Conservation (phyloP, 352 stramenopile species). For the Aphanomyces cochlioides region DNA sequence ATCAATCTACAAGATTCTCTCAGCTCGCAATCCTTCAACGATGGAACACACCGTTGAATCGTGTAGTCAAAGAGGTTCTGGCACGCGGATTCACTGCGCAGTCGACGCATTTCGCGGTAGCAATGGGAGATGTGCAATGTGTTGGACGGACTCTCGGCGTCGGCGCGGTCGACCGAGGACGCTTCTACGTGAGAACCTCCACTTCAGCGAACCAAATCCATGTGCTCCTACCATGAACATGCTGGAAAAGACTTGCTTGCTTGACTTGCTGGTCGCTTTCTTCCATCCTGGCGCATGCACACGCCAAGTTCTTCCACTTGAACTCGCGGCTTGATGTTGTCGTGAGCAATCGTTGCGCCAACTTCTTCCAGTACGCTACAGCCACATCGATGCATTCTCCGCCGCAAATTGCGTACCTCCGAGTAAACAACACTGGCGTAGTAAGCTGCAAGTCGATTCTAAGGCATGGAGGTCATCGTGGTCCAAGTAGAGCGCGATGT, state of each 20-base stretch:
- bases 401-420: not conserved
- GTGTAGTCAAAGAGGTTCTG: constrained; percentile 20
- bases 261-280: not conserved
- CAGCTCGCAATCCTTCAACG: no score
- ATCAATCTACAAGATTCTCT: constrained; percentile 48
- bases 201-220: not conserved
- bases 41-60: constrained; percentile 22
- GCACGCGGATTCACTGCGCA: constrained; percentile 14
- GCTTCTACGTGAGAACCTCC: not conserved
- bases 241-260: not conserved
- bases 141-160: constrained; percentile 36
- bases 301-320: constrained; percentile 11
- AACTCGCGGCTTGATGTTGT: not conserved
- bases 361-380: constrained; percentile 5
- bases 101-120: constrained; percentile 36
- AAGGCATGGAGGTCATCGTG: not conserved
- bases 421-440: not conserved
- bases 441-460: not conserved
- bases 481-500: constrained; percentile 10
- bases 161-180: constrained; percentile 20
- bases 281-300: constrained; percentile 9
- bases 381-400: not conserved
- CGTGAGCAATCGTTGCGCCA: not conserved
- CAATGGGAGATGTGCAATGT: constrained; percentile 40
- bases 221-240: constrained; percentile 9